Conservation (phyloP, 495 filamentous ascomycete genomes). For the Choiromyces venosus region DNA sequence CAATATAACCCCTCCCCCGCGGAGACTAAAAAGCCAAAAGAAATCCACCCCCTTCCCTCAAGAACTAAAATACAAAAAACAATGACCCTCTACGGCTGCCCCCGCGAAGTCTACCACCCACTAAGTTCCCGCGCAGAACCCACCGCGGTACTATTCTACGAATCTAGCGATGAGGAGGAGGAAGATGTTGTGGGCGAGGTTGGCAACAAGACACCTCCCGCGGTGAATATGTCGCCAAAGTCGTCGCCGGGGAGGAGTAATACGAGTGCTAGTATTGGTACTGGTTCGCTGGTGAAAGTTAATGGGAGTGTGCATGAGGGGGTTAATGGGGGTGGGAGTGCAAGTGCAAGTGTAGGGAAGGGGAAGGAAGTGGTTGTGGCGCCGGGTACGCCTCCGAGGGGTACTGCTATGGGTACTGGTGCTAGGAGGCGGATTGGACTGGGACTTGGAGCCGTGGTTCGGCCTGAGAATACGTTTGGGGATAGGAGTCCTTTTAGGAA, state of each 20-base stretch:
- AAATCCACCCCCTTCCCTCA: neutral
- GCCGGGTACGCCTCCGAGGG: too few species aligned
- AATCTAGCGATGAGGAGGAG: slow-evolving; percentile 36
- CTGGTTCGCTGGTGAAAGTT: neutral
- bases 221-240: neutral
- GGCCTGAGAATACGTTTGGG: neutral
- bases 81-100: slow-evolving; percentile 32
- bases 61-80: neutral
- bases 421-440: neutral
- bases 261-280: slow-evolving; percentile 4
- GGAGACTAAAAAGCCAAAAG: neutral
- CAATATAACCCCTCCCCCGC: neutral
- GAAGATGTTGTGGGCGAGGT: slow-evolving; percentile 21
- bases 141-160: slow-evolving; percentile 30
- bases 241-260: slow-evolving; percentile 3
- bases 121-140: slow-evolving; percentile 34
- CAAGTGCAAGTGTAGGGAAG: neutral
- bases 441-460: neutral
- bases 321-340: neutral
- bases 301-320: neutral
- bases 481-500: neutral
- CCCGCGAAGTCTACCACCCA: slow-evolving; percentile 41
- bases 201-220: slow-evolving; percentile 9
- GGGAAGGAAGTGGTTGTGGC: neutral
- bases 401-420: too few species aligned